phyloP scores from a whole-genome alignment of 2,329 filamentous ascomycete genomes.

The Ophiostoma australiae region DNA sequence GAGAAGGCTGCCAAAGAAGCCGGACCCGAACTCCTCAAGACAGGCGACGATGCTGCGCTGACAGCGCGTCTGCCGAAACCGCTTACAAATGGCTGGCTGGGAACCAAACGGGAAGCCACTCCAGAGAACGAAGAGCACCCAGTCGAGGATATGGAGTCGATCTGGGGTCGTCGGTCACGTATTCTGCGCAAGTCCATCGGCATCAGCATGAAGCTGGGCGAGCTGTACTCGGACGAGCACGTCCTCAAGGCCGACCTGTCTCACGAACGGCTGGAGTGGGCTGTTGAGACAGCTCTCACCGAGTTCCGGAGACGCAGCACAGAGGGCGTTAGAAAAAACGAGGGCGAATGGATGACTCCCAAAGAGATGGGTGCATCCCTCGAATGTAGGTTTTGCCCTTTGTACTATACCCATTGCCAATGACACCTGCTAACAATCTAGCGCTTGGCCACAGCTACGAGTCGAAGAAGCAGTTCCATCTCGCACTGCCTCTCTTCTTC shows the following conservation, averaged over 20 bases:
- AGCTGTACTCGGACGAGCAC: constrained; percentile 72
- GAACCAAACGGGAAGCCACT: neutral
- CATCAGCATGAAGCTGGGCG: constrained; percentile 76
- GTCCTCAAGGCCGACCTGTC: constrained; percentile 69
- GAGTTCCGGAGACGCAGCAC: constrained; percentile 65
- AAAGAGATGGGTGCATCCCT: constrained; percentile 69
- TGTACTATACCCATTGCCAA: neutral
- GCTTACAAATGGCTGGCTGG: neutral
- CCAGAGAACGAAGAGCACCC: constrained; percentile 18
- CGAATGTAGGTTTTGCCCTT: constrained; percentile 48
- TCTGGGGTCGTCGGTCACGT: constrained; percentile 57
- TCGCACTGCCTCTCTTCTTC: constrained; percentile 80
- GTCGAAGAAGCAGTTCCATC: constrained; percentile 66
- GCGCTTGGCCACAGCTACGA: constrained; percentile 75
- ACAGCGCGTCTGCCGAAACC: constrained; percentile 21
- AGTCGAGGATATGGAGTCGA: constrained; percentile 38
- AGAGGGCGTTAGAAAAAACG: constrained; percentile 64
- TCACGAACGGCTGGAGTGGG: constrained; percentile 71
- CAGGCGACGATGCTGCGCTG: constrained; percentile 21
- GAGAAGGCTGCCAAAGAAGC: constrained; percentile 36
- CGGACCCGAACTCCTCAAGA: constrained; percentile 35
- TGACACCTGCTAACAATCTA: constrained; percentile 30
- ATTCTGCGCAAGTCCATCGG: constrained; percentile 69
- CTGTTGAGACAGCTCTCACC: constrained; percentile 71
- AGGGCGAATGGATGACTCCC: constrained; percentile 65